Base-by-base conservation (phyloP, 768 basidiomycete genomes). In the Porpolomopsis calyptriformis region DNA sequence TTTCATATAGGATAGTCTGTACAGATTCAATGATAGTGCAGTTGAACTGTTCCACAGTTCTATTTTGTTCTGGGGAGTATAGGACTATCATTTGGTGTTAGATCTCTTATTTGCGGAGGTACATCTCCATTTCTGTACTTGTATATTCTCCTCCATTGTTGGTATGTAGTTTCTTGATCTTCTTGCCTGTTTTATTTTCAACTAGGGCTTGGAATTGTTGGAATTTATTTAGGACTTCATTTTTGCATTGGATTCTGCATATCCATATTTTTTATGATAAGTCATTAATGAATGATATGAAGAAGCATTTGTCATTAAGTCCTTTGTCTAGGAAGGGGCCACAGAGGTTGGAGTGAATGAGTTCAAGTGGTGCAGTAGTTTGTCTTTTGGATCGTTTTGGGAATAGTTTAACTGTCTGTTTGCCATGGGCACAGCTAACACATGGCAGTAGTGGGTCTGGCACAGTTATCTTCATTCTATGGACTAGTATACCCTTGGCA, bases 61-160 rank as follows among this genome's bases (percentile, higher is more conserved):
- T 59, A 23, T 65, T 64, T 27, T 64, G 59, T 24, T 58, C 40
- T 1, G 62, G 60, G 1, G 60, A 56, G 40, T 63, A 38, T 1
- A 54, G 61, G 1, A 50, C 53, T 14, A 59, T 63, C 2, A 48
- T 39, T 39, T 62, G 49, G 9, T 45, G 51, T 1, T 38, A 34
- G 10, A 59, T 63, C 0, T 64, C 64, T 8, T 55, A 40, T 31
- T 20, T 9, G 14, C 20, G 11, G 1, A 36, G 29, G 33, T 10
- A 5, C 10, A 38, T 25, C 0, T 48, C 51, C 0, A 55, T 18
- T 0, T 8, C 60, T 63, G 65, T 0, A 57, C 51, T 0, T 44
- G 1, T 1, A 35, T 51, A 4, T 24, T 48, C 47, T 9, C 47
- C 40, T 12, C 47, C 40, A 5, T 35, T 33, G 23, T 48, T 40